Percentiles rank a stretch among this genome's conserved stretches.
Evolutionary conservation across 257 asterid species (phyloP).

Genomic region (Lycium barbarum): DNA sequence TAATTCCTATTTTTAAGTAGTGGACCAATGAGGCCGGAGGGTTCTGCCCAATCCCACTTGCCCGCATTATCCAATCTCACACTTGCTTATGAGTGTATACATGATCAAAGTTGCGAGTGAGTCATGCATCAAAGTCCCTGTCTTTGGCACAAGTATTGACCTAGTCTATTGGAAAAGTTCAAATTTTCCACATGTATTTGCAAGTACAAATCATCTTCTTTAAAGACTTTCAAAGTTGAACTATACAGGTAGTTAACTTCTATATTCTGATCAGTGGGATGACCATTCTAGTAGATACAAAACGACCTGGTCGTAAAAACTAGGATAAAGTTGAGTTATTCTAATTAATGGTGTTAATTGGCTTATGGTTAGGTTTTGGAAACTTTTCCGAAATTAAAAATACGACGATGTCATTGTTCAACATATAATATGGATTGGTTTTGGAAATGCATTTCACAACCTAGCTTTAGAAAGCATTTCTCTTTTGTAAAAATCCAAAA

Average conservation of each 20-base stretch:
- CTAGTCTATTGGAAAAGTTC: background rate
- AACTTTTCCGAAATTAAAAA: background rate
- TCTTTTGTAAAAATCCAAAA: background rate
- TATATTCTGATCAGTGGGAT: background rate
- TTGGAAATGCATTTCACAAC: background rate
- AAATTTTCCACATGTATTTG: background rate
- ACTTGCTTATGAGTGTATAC: background rate
- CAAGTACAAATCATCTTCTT: background rate
- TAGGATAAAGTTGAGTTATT: background rate
- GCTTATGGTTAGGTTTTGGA: background rate
- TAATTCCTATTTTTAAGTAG: background rate
- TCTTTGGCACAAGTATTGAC: slow-evolving; percentile 11
- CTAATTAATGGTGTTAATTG: background rate
- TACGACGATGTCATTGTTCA: background rate
- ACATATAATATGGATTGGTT: background rate
- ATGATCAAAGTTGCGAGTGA: background rate
- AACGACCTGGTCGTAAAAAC: background rate
- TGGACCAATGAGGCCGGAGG: background rate
- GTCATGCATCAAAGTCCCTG: background rate
- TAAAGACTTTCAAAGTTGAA: background rate
- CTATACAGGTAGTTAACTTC: background rate
- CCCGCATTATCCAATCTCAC: background rate
- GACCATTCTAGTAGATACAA: background rate
- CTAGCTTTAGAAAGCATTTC: background rate
- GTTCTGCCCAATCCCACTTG: background rate